Percentiles rank a stretch among this genome's conserved stretches.
phyloP scores from a whole-genome alignment of 306 rosid species.

The Quercus dentata region DNA sequence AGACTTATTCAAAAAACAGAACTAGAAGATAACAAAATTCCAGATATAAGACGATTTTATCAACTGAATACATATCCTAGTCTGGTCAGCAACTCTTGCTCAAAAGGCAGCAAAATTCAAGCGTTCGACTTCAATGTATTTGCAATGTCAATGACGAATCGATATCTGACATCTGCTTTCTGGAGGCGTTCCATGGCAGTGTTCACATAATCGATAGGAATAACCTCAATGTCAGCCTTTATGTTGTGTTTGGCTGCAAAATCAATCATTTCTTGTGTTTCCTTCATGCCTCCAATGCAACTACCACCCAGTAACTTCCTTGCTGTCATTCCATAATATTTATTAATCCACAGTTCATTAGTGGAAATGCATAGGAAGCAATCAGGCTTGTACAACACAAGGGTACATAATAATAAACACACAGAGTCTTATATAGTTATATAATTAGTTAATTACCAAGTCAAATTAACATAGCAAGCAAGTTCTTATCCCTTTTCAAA shows the following conservation, averaged over 20 bases:
- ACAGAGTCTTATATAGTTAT: no score
- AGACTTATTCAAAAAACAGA: no score
- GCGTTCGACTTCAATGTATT: conserved; percentile 24
- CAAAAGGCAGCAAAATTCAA: neutral
- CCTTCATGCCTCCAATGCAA: conserved; percentile 50
- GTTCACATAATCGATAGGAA: conserved; percentile 32
- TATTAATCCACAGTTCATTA: neutral
- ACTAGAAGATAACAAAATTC: no score
- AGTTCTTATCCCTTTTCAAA: no score
- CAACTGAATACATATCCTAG: no score
- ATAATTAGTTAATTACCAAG: no score
- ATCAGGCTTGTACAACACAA: neutral
- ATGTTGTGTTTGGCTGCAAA: conserved; percentile 26
- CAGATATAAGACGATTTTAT: no score
- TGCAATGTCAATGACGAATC: conserved; percentile 47
- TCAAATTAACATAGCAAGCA: no score
- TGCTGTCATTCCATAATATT: conserved; percentile 12
- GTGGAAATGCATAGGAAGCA: neutral
- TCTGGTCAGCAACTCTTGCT: no score
- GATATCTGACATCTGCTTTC: conserved; percentile 30
- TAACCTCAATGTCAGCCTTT: conserved; percentile 26
- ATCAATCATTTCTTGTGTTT: conserved; percentile 47
- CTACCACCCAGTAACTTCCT: conserved; percentile 44
- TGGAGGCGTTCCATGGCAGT: conserved; percentile 29
- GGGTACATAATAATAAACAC: neutral